A percentile compares a stretch with the other conserved stretches of the same genome.
phyloP scores from a whole-genome alignment of 495 filamentous ascomycete genomes.

The Penicillium flavigenum region DNA sequence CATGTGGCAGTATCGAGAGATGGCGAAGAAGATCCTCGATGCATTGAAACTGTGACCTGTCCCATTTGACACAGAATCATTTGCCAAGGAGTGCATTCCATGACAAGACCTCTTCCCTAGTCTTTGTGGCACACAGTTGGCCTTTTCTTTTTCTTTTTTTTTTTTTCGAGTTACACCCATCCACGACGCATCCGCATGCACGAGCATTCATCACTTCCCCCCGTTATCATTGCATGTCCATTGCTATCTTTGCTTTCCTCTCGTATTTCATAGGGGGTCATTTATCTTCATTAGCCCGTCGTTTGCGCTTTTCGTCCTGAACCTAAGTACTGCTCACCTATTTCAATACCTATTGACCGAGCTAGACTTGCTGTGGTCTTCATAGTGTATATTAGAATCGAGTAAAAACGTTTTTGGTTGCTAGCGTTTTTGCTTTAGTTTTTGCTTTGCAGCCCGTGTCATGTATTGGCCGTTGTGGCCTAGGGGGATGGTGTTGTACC shows the following conservation, averaged over 20 bases:
- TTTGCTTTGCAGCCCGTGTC: slow-evolving; percentile 13
- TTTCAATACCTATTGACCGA: slow-evolving; percentile 14
- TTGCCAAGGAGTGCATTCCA: slow-evolving; percentile 7
- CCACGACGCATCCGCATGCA: slow-evolving; percentile 38
- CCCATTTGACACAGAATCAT: neutral
- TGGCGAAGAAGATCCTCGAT: slow-evolving; percentile 92
- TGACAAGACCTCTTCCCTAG: slow-evolving; percentile 6
- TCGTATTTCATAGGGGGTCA: neutral
- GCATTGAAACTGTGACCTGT: slow-evolving; percentile 70
- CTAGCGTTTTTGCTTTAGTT: slow-evolving; percentile 13
- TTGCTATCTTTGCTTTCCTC: slow-evolving; percentile 15
- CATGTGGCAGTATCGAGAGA: slow-evolving; percentile 97
- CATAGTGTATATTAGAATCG: slow-evolving; percentile 35
- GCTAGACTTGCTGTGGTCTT: slow-evolving; percentile 23
- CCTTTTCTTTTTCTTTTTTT: neutral
- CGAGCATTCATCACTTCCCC: slow-evolving; percentile 27
- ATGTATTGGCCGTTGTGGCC: slow-evolving; percentile 5
- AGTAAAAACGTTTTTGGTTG: slow-evolving; percentile 24
- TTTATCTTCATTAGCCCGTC: slow-evolving; percentile 11
- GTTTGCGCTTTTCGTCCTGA: slow-evolving; percentile 3
- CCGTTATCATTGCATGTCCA: slow-evolving; percentile 22
- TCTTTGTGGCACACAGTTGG: slow-evolving; percentile 9
- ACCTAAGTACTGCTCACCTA: slow-evolving; percentile 1
- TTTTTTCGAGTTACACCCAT: slow-evolving; percentile 17
- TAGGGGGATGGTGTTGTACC: neutral